A percentile compares a stretch with the other conserved stretches of the same genome.
Evolutionary conservation across 768 basidiomycete genomes (phyloP).

Genomic region (Pulveroboletus sp.): DNA sequence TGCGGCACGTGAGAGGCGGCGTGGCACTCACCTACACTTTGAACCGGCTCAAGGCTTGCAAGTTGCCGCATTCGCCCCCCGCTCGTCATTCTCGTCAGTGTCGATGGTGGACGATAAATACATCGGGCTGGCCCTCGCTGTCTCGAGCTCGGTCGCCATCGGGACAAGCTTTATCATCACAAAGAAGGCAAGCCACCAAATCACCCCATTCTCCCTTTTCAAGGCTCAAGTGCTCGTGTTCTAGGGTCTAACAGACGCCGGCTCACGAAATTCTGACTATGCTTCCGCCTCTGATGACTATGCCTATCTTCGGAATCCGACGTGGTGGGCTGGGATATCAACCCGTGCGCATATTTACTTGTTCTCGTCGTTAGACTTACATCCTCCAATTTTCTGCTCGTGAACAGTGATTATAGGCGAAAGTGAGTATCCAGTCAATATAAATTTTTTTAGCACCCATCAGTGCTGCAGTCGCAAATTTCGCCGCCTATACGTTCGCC

Average conservation of each 20-base stretch:
- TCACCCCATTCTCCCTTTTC: neutral
- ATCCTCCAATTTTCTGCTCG: neutral
- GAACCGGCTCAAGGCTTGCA: slow-evolving; percentile 1
- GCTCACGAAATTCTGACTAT: slow-evolving; percentile 50
- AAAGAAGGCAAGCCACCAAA: slow-evolving; percentile 72
- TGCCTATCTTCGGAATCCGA: slow-evolving; percentile 84
- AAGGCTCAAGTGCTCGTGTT: slow-evolving; percentile 6
- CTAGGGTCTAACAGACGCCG: slow-evolving; percentile 89
- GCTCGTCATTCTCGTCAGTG: slow-evolving; percentile 1
- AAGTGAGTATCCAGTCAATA: slow-evolving; percentile 46
- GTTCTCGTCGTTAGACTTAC: slow-evolving; percentile 4
- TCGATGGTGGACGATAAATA: slow-evolving; percentile 90
- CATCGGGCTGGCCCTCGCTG: slow-evolving; percentile 86
- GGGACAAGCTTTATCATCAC: slow-evolving; percentile 98
- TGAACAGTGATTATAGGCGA: slow-evolving; percentile 90
- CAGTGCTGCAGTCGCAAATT: slow-evolving; percentile 64
- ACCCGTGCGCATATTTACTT: slow-evolving; percentile 62
- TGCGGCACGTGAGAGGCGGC: slow-evolving; percentile 19
- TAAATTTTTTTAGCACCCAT: slow-evolving; percentile 1
- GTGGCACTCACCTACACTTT: neutral
- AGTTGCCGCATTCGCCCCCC: neutral
- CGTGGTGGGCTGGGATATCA: slow-evolving; percentile 97
- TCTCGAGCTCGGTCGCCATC: slow-evolving; percentile 82
- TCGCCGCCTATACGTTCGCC: slow-evolving; percentile 96
- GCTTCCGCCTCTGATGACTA: slow-evolving; percentile 73